These are phyloP conservation scores for Colletotrichum liaoningense DNA, from an alignment of 2,329 filamentous ascomycete species.

Conservation along the genomic window DNA sequence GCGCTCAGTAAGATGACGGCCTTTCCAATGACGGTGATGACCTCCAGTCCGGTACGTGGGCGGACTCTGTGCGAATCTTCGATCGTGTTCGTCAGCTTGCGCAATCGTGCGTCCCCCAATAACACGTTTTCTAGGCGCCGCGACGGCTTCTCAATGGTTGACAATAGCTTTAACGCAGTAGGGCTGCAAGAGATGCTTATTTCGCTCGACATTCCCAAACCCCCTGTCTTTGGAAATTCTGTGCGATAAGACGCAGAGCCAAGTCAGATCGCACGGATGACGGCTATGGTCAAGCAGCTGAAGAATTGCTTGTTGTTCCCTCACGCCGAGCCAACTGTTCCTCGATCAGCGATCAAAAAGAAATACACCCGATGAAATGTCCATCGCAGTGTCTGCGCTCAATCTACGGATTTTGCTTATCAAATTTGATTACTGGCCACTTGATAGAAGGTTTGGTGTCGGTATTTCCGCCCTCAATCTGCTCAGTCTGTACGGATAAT, in stretches of 20 bases:
- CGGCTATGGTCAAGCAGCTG: neutral
- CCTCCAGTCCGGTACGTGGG: neutral
- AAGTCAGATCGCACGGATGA: neutral
- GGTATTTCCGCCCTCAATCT: neutral
- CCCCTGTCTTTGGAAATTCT: neutral
- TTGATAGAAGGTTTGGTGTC: neutral
- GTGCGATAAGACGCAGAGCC: neutral
- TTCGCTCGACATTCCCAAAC: neutral
- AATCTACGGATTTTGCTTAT: neutral
- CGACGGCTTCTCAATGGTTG: neutral
- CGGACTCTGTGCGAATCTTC: neutral
- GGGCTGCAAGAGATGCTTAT: slow-evolving; percentile 27
- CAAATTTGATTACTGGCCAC: neutral
- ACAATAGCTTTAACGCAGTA: neutral
- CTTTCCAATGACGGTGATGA: neutral
- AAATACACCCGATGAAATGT: neutral
- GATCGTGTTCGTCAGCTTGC: neutral
- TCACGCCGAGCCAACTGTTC: neutral
- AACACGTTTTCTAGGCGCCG: neutral
- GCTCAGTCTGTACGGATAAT: neutral
- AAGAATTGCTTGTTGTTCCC: slow-evolving; percentile 22
- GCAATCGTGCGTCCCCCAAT: neutral
- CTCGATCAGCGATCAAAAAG: neutral
- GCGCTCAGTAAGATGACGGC: neutral
- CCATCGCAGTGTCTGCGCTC: neutral